A percentile compares a stretch with the other conserved stretches of the same genome.
phyloP scores from a whole-genome alignment of 116 monocot genomes.

The Trichopus zeylanicus region DNA sequence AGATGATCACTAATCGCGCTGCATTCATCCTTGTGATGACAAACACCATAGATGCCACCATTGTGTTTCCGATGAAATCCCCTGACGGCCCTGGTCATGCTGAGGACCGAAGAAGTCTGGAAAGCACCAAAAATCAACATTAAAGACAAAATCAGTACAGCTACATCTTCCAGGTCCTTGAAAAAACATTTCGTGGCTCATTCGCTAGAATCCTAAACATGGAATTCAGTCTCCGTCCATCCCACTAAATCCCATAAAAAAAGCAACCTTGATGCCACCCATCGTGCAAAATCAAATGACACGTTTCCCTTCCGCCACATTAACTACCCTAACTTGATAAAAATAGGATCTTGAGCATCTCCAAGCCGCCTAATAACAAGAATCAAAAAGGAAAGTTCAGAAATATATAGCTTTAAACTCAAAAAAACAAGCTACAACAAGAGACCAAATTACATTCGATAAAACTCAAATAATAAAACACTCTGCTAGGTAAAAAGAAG shows the following conservation, averaged over 20 bases:
- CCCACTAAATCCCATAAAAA: neutral
- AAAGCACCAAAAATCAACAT: neutral
- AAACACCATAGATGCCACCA: neutral
- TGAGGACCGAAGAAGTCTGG: neutral
- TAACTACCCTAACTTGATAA: neutral
- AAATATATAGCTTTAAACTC: too few species aligned
- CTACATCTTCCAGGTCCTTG: neutral
- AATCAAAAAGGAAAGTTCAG: too few species aligned
- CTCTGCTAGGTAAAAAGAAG: too few species aligned
- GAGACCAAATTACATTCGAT: too few species aligned
- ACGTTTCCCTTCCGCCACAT: neutral
- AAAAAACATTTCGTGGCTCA: neutral
- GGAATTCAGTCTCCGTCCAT: neutral
- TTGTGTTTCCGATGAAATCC: slow-evolving; percentile 8
- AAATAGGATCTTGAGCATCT: neutral
- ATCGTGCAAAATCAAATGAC: neutral
- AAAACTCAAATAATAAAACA: too few species aligned
- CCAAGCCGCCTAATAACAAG: neutral
- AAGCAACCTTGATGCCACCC: neutral
- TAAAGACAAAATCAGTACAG: neutral
- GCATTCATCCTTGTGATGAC: slow-evolving; percentile 2
- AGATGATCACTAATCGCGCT: slow-evolving; percentile 39
- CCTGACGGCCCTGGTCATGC: slow-evolving; percentile 16
- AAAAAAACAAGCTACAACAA: too few species aligned
- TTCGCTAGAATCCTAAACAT: neutral